Evolutionary conservation across 2,329 filamentous ascomycete species (phyloP).

Genomic region (Gnomoniopsis smithogilvyi): DNA sequence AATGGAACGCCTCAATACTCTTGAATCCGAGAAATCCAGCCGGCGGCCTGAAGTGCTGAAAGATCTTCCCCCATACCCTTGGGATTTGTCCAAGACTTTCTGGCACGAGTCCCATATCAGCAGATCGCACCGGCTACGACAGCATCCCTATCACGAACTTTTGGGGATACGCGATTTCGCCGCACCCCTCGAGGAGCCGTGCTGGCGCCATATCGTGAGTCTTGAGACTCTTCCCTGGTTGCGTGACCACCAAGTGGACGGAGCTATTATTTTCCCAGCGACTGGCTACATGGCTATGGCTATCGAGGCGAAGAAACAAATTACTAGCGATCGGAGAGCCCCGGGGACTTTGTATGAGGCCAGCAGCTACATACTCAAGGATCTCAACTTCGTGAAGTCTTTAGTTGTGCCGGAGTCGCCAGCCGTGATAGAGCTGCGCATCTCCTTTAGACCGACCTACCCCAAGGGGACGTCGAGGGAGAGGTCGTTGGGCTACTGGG

Average conservation of each 20-base stretch:
- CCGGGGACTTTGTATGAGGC: too few relatives aligned
- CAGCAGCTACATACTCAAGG: too few relatives aligned
- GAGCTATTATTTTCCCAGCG: constrained; percentile 1
- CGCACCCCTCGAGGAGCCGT: constrained; percentile 27
- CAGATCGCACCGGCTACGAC: constrained; percentile 30
- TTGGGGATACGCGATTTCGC: constrained; percentile 31
- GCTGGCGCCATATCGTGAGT: constrained; percentile 32
- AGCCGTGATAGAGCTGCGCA: too few relatives aligned
- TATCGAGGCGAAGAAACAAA: too few relatives aligned
- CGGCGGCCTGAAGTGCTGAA: constrained; percentile 20
- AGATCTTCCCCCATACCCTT: constrained; percentile 42
- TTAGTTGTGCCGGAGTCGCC: too few relatives aligned
- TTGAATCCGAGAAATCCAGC: not conserved
- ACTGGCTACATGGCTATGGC: constrained; percentile 10
- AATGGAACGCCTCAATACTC: not conserved
- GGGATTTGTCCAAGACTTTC: constrained; percentile 40
- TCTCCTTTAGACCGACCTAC: too few relatives aligned
- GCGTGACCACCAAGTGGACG: not conserved
- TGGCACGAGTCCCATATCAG: constrained; percentile 36
- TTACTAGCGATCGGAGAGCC: too few relatives aligned
- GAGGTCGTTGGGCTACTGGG: too few relatives aligned
- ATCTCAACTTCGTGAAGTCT: too few relatives aligned
- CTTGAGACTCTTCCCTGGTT: not conserved
- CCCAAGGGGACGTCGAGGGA: too few relatives aligned
- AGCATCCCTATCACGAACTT: constrained; percentile 34